These are phyloP conservation scores for Tubosaeta sp. DNA, from an alignment of 768 basidiomycete species.

Conservation along the genomic window DNA sequence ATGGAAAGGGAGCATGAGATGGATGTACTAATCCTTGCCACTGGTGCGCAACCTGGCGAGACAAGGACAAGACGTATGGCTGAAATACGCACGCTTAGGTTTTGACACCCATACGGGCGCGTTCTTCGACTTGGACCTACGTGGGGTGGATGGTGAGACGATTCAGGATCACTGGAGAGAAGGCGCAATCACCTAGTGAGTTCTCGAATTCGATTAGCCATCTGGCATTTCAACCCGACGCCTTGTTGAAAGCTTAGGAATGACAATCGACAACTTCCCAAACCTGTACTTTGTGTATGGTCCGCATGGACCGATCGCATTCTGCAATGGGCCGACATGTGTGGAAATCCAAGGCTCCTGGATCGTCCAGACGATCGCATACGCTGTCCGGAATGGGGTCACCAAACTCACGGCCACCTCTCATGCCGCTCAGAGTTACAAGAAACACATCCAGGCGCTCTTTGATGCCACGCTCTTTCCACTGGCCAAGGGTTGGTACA, in stretches of 20 bases:
- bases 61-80: background rate
- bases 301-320: slow-evolving; percentile 10
- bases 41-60: background rate
- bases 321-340: slow-evolving; percentile 10
- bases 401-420: slow-evolving; percentile 3
- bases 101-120: slow-evolving; percentile 4
- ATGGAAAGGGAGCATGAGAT: slow-evolving; percentile 3
- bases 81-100: background rate
- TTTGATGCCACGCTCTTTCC: slow-evolving; percentile 8
- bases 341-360: slow-evolving; percentile 6
- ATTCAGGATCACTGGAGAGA: slow-evolving; percentile 14
- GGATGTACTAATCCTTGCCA: slow-evolving; percentile 8
- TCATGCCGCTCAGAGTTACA: slow-evolving; percentile 5
- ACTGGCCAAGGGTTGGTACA: slow-evolving; percentile 1
- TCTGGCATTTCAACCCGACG: background rate
- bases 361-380: slow-evolving; percentile 11
- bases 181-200: slow-evolving; percentile 14
- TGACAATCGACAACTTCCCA: slow-evolving; percentile 8
- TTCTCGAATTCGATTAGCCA: background rate
- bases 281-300: slow-evolving; percentile 14
- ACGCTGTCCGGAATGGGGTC: slow-evolving; percentile 5
- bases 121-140: slow-evolving; percentile 10
- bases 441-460: slow-evolving; percentile 4
- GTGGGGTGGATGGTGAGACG: background rate
- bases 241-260: background rate